Evolutionary conservation across 768 basidiomycete species (phyloP), one percentile per base, ranked within the genome.

Genomic region (Hemileccinum rubropunctum): DNA sequence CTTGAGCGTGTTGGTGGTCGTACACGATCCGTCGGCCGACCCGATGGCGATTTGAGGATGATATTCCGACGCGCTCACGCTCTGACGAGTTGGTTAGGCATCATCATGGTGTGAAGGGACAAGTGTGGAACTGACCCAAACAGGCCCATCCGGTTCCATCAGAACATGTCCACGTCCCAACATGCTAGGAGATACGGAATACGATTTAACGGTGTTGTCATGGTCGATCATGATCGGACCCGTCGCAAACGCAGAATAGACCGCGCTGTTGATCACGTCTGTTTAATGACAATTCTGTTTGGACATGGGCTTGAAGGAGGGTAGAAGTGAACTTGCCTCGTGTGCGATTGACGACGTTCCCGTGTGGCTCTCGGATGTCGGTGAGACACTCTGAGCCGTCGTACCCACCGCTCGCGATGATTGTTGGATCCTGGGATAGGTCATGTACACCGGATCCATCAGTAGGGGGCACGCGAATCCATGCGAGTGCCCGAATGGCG

Each of bases 41-140:
- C 86, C 89, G 13, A 86, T 79, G 0, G 87, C 88, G 4, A 95
- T 69, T 63, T 93, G 90, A 6, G 92, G 85, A 59, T 98, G 95
- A 60, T 85, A 87, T 40, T 95, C 88, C 0, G 94, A 95, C 1
- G 83, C 74, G 48, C 77, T 73, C 23, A 94, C 66, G 48, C 76
- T 80, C 94, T 95, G 46, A 23, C 15, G 28, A 4, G 8, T 30
- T 3, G 8, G 28, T 30, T 8, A 30, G 28, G n/a, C n/a, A n/a
- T 8, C 28, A 30, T 30, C 28, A 30, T 8, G 28, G 11, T 30
- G 28, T 3, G 4, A 26, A 4, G 34, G 11, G 10, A 28, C 30
- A 15, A 36, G 36, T n/a, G 44, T 8, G 1, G 17, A n/a, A 71
- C 82, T 18, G 54, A 94, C 93, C 91, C 89, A 92, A 50, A 89